A percentile compares a stretch with the other conserved stretches of the same genome.
These are phyloP conservation scores for Epichloe hybrida DNA, from an alignment of 2,329 filamentous ascomycete species.

Conservation along the genomic window DNA sequence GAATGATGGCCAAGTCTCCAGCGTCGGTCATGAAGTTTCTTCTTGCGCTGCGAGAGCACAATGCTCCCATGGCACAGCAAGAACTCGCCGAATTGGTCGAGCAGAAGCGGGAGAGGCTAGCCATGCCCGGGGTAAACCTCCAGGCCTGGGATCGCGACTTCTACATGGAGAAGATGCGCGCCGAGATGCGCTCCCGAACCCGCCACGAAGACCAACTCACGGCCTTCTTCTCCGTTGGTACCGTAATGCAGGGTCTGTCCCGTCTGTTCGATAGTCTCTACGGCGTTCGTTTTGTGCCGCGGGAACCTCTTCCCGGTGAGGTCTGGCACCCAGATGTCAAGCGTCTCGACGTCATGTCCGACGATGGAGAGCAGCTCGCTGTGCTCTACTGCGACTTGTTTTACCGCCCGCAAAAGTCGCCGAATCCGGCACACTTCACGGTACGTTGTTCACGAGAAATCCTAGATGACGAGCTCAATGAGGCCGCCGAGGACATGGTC, in stretches of 20 bases:
- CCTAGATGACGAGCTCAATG: constrained; percentile 58
- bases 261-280: constrained; percentile 81
- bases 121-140: constrained; percentile 18
- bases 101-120: constrained; percentile 39
- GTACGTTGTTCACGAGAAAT: constrained; percentile 90
- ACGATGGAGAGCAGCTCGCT: constrained; percentile 76
- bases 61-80: constrained; percentile 51
- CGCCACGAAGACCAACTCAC: constrained; percentile 56
- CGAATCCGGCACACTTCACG: constrained; percentile 93
- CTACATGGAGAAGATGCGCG: constrained; percentile 48
- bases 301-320: constrained; percentile 69
- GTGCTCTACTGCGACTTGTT: constrained; percentile 97
- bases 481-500: constrained; percentile 40
- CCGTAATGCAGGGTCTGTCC: constrained; percentile 93
- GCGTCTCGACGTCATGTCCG: constrained; percentile 80
- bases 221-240: constrained; percentile 86
- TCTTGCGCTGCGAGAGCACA: constrained; percentile 61
- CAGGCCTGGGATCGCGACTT: constrained; percentile 75
- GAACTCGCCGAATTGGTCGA: constrained; percentile 49
- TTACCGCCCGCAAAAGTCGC: constrained; percentile 73
- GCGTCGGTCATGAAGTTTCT: constrained; percentile 80
- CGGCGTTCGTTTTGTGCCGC: constrained; percentile 77
- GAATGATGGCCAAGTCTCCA: constrained; percentile 95
- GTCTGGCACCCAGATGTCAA: constrained; percentile 91
- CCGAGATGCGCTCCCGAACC: constrained; percentile 29